These are phyloP conservation scores for Massarina eburnea DNA, from an alignment of 2,329 filamentous ascomycete species.

Conservation along the genomic window DNA sequence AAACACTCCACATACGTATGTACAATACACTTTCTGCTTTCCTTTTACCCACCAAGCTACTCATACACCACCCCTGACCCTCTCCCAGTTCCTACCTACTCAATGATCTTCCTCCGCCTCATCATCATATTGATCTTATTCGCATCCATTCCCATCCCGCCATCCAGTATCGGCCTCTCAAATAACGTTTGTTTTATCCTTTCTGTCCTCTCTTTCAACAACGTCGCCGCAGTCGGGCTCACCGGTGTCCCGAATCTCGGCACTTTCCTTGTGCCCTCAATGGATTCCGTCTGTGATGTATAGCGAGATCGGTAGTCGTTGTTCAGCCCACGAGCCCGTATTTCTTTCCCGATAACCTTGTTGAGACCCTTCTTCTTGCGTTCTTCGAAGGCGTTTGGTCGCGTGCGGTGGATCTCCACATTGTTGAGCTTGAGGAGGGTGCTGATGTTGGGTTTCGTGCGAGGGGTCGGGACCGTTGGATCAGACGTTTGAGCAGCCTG, in stretches of 20 bases:
- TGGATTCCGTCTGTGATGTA: neutral
- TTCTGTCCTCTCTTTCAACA: conserved; percentile 2
- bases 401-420: conserved; percentile 65
- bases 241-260: conserved; percentile 1
- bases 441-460: conserved; percentile 20
- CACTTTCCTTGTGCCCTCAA: conserved; percentile 5
- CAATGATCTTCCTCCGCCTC: neutral
- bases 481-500: conserved; percentile 13
- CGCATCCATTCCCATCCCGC: neutral
- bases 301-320: neutral
- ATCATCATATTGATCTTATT: neutral
- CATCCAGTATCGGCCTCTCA: neutral
- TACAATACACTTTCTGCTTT: neutral
- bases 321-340: neutral
- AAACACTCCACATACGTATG: conserved; percentile 2
- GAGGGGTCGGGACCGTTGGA: neutral
- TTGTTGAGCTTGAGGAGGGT: conserved; percentile 54
- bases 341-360: conserved; percentile 54
- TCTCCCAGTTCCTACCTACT: no score
- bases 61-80: neutral
- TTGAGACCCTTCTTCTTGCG: conserved; percentile 72
- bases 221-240: neutral
- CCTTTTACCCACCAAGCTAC: neutral
- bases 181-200: conserved; percentile 1
- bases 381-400: conserved; percentile 70